A percentile compares a stretch with the other conserved stretches of the same genome.
phyloP scores from a whole-genome alignment of 2,329 filamentous ascomycete species.

The Daldinia eschscholtzii region DNA sequence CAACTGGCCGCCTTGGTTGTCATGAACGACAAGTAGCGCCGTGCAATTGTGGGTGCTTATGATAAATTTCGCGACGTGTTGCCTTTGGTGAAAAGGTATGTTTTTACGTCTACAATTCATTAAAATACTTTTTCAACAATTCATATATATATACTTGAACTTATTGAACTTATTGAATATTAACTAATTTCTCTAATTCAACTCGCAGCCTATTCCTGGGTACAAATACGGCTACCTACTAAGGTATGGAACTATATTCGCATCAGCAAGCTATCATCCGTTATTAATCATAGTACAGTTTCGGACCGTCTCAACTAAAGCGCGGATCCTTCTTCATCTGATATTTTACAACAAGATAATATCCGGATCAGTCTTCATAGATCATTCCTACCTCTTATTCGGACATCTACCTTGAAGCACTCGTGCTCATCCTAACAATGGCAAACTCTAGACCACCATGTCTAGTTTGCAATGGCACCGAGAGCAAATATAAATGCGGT shows the following conservation, averaged over 20 bases:
- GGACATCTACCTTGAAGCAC: neutral
- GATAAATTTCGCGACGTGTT: neutral
- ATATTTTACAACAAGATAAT: neutral
- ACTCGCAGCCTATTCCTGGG: neutral
- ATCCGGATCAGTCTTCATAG: neutral
- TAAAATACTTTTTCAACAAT: neutral
- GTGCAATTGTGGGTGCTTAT: neutral
- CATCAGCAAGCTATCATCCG: neutral
- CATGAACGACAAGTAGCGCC: neutral
- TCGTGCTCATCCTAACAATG: conserved; percentile 40
- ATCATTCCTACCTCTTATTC: neutral
- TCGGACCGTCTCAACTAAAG: neutral
- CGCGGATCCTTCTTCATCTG: neutral
- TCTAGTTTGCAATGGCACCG: conserved; percentile 64
- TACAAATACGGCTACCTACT: neutral
- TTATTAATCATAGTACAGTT: neutral
- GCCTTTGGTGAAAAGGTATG: neutral
- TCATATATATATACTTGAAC: neutral
- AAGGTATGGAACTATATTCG: neutral
- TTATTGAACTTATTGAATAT: neutral
- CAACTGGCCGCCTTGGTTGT: neutral
- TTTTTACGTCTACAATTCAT: neutral
- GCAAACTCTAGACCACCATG: conserved; percentile 55
- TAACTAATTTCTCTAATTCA: neutral
- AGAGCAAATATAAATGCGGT: conserved; percentile 74